These are phyloP conservation scores for Cyathus striatus DNA, from an alignment of 768 basidiomycete genomes.

Conservation along the genomic window DNA sequence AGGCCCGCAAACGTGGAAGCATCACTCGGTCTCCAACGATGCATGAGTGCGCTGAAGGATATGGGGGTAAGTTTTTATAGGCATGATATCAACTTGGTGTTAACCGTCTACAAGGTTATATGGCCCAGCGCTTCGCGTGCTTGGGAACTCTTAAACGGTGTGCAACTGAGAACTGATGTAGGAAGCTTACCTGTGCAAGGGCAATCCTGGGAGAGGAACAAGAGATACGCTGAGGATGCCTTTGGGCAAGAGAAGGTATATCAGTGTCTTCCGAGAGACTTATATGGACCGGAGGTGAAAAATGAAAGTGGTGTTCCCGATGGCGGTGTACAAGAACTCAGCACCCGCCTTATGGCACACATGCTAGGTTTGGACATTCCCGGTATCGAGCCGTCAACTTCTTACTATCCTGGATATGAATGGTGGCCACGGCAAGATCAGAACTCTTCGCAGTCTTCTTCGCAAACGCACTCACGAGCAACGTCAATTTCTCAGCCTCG, in stretches of 20 bases:
- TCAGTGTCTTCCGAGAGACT: too few relatives aligned
- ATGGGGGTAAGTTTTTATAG: conserved; percentile 48
- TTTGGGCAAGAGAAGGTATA: conserved; percentile 59
- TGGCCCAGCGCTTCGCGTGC: conserved; percentile 71
- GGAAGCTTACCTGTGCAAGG: conserved; percentile 7
- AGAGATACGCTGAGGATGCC: conserved; percentile 57
- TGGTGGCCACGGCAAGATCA: conserved; percentile 55
- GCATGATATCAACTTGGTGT: neutral
- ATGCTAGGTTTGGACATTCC: conserved; percentile 67
- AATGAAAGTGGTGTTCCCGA: conserved; percentile 18
- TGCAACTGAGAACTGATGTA: conserved; percentile 50
- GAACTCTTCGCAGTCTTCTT: conserved; percentile 9
- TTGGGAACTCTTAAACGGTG: conserved; percentile 63
- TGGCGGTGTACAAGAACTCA: conserved; percentile 57
- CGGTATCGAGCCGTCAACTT: conserved; percentile 56
- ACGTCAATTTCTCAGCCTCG: conserved; percentile 2
- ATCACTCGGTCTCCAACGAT: conserved; percentile 58
- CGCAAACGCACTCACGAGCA: conserved; percentile 12
- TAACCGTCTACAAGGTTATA: conserved; percentile 42
- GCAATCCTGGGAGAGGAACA: conserved; percentile 34
- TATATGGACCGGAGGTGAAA: conserved; percentile 31
- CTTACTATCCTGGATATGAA: conserved; percentile 53
- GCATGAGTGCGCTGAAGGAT: conserved; percentile 56
- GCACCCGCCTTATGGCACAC: conserved; percentile 64
- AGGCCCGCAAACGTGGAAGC: conserved; percentile 71